These are phyloP conservation scores for Epicoccum nigrum DNA, from an alignment of 2,329 filamentous ascomycete genomes.

Conservation along the genomic window DNA sequence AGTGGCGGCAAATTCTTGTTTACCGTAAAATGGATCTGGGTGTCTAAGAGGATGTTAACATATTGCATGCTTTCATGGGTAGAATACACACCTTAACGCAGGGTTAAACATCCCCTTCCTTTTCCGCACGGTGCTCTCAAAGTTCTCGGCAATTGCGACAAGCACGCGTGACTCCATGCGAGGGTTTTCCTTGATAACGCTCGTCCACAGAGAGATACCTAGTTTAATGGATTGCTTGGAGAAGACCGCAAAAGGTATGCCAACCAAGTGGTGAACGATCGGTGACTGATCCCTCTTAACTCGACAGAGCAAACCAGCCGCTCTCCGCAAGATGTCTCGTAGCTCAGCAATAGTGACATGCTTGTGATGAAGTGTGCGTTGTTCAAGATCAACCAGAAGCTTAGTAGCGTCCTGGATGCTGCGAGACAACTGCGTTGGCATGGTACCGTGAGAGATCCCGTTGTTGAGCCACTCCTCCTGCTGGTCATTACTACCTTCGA, in stretches of 20 bases:
- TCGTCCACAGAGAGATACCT: constrained; percentile 93
- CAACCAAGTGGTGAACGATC: constrained; percentile 85
- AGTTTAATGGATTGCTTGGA: constrained; percentile 95
- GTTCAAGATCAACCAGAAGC: constrained; percentile 75
- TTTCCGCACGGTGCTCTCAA: constrained; percentile 82
- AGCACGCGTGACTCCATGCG: constrained; percentile 84
- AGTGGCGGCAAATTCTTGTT: constrained; percentile 90
- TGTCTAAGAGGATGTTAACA: constrained; percentile 51
- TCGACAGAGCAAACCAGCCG: constrained; percentile 84
- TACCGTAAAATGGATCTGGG: constrained; percentile 86
- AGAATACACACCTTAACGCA: constrained; percentile 62
- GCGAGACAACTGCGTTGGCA: constrained; percentile 35
- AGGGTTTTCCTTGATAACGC: constrained; percentile 95
- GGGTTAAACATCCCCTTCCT: constrained; percentile 82
- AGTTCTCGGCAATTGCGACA: constrained; percentile 85
- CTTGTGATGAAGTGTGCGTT: constrained; percentile 71
- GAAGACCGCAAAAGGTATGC: constrained; percentile 90
- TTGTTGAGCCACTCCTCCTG: constrained; percentile 67
- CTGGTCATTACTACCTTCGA: constrained; percentile 74
- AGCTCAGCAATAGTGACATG: constrained; percentile 75
- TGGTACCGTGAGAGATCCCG: constrained; percentile 32
- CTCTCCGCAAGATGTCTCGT: constrained; percentile 80
- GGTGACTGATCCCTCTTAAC: constrained; percentile 75
- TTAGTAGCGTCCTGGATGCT: constrained; percentile 60
- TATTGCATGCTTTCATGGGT: neutral